A percentile compares a stretch with the other conserved stretches of the same genome.
Evolutionary conservation across 768 basidiomycete species (phyloP).

Genomic region (Leccinum subtestaceum): DNA sequence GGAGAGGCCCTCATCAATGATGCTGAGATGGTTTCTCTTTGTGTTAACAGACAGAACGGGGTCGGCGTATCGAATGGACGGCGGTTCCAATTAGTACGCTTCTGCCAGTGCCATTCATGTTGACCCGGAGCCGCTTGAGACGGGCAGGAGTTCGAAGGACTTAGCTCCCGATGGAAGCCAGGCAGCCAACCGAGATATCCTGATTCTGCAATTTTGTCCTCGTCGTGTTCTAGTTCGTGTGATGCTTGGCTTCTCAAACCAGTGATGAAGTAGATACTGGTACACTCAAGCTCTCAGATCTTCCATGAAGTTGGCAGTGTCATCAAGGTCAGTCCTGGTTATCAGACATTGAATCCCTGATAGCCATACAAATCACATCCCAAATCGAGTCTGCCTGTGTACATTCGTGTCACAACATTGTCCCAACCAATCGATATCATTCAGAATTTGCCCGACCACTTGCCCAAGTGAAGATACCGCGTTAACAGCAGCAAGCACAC

Average conservation of each 20-base stretch:
- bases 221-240: neutral
- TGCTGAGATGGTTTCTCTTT: no score
- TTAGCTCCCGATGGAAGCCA: no score
- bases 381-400: neutral
- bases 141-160: neutral
- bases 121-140: neutral
- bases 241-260: neutral
- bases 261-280: neutral
- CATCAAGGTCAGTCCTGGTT: neutral
- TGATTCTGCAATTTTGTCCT: neutral
- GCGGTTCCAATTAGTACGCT: neutral
- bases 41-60: no score
- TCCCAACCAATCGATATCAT: neutral
- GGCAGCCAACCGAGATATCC: no score
- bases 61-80: no score
- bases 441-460: conserved; percentile 42
- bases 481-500: conserved; percentile 41
- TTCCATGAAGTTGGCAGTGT: neutral
- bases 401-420: neutral
- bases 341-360: neutral
- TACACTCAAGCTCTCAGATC: no score
- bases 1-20: no score
- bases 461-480: conserved; percentile 39
- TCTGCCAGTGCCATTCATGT: neutral
- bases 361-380: neutral